phyloP scores from a whole-genome alignment of 169 alveolate species.

The Eimeria tenella region DNA sequence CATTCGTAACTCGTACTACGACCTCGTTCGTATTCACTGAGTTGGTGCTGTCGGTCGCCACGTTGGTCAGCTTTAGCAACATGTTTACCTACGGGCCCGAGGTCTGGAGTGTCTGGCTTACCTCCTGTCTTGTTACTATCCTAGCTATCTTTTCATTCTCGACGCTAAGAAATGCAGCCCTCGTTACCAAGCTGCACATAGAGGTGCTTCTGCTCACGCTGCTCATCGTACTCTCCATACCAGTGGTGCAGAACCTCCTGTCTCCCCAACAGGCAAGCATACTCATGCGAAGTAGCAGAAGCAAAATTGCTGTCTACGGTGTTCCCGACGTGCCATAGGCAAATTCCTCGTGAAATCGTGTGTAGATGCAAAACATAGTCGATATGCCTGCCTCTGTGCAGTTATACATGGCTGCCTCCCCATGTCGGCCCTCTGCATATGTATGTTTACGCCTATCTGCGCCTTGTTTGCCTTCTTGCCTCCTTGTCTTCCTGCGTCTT shows the following conservation, averaged over 20 bases:
- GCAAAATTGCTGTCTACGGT: no score
- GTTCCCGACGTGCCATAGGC: no score
- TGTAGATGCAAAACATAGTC: no score
- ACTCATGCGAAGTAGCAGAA: no score
- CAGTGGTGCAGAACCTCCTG: slow-evolving; percentile 72
- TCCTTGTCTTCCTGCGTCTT: no score
- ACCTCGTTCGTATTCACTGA: slow-evolving; percentile 51
- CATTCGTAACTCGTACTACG: not conserved
- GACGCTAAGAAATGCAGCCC: slow-evolving; percentile 50
- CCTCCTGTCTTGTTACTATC: slow-evolving; percentile 44
- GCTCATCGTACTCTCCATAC: slow-evolving; percentile 52
- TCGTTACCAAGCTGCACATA: slow-evolving; percentile 46
- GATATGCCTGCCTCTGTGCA: not conserved
- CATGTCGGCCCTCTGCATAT: no score
- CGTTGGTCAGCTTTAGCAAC: slow-evolving; percentile 22
- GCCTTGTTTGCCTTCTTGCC: no score
- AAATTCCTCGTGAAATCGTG: no score
- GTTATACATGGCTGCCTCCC: not conserved
- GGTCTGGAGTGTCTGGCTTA: slow-evolving; percentile 61
- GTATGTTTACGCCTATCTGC: no score
- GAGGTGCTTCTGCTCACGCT: slow-evolving; percentile 62
- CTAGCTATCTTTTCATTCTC: slow-evolving; percentile 18
- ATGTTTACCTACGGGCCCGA: slow-evolving; percentile 48
- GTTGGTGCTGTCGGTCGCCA: slow-evolving; percentile 45
- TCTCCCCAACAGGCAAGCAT: slow-evolving; percentile 65